Evolutionary conservation across 164 flowering plant genomes (phyloP), one percentile per base, ranked within the genome.

Genomic region (Tetracentron sinense): DNA sequence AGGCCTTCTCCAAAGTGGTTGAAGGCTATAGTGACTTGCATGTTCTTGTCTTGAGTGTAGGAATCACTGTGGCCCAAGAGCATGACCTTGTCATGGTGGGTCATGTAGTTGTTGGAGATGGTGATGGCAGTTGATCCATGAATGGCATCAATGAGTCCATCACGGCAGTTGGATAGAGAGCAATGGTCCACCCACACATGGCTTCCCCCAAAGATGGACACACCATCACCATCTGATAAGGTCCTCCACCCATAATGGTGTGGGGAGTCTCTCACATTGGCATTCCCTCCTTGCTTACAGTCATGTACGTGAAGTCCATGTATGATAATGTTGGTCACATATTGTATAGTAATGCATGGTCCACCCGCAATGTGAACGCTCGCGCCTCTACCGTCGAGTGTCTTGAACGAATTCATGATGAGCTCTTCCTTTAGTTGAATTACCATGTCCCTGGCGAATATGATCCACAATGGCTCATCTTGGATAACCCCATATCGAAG

Each of bases 1-100:
- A 88, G 86, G 2, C 89, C 91, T 78, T 86, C 91, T 1, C 95
- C 95, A 70, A 88, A 88, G 82, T 88, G 95, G 52, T 88, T 88
- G 44, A 84, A 88, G 49, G 95, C 95, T 26, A 88, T 86, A 3
- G 95, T 88, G 72, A 85, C 85, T 35, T 86, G 91, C 95, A 88
- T 88, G 72, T 75, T 76, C 77, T 83, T 84, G 78, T 88, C 95
- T 30, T 76, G 82, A 1, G 80, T 68, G 54, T 82, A 88, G 20
- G 85, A 21, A 72, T 88, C 96, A 63, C 96, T 88, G 30, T 88
- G 96, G 0, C 96, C 96, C 64, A 86, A 66, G 16, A 88, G 80
- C 96, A 88, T 88, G 50, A 85, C 96, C 55, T 89, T 85, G 48
- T 89, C 86, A 76, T 89, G 96, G 73, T 87, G 96, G 12, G 91